Base-by-base conservation (phyloP, 345 rosid genomes). In the Melaleuca quinquenervia region DNA sequence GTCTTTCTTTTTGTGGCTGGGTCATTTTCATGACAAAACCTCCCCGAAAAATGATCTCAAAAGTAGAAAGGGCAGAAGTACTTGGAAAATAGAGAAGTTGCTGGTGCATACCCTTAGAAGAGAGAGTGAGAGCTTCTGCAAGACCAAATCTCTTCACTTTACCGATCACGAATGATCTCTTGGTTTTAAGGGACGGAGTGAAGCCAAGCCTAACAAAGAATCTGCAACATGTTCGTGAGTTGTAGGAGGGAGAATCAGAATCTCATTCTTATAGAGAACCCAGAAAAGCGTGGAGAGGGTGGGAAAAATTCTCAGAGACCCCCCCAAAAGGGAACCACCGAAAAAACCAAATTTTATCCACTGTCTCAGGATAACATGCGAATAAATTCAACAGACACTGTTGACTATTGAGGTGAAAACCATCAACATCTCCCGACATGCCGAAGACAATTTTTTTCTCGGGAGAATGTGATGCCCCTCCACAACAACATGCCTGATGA, bases 211-310 rank as follows among this genome's bases (percentile, higher is more conserved):
- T 32, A 88, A 55, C 86, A 14, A 82, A 29, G 88, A 91, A 87
- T 86, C 89, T 45, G 75, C 85, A 80, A 84, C 88, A 87, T 86
- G 50, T 41, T 22, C 24, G 54, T n/a, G 78, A 27, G 51, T 18
- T 50, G 44, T 49, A 20, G 64, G n/a, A n/a, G 44, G 75, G 21
- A 53, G 90, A 90, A 90, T 87, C 82, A 88, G 93, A 93, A 89
- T 89, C 92, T 85, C 86, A 92, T 92, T 92, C 95, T 80, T 29
- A 52, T 48, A 29, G 27, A 60, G 13, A 20, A 49, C 32, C 76
- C 80, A 84, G 22, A 18, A 22, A 48, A 22, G 5, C 21, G 20
- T 27, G 53, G 56, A 50, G 55, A 60, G 21, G 50, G 49, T 48
- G 27, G 52, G 5, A 60, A 3, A 60, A 27, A 45, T n/a, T 29